phyloP scores from a whole-genome alignment of 1,284 basidiomycete species.

The Papiliotrema laurentii region DNA sequence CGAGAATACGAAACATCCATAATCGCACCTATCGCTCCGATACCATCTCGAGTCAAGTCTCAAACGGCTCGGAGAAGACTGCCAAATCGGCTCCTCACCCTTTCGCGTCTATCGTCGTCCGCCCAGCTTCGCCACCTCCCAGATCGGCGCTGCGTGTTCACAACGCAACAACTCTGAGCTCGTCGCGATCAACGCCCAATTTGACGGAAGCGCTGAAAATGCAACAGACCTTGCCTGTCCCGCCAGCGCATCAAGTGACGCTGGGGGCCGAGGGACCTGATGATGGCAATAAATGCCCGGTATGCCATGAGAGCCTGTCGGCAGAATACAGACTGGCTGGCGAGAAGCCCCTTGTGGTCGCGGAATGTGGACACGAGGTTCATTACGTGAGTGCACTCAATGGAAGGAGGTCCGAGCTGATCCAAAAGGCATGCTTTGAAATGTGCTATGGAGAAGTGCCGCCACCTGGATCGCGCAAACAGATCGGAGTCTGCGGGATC shows the following conservation, averaged over 20 bases:
- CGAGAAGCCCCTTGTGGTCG: constrained; percentile 94
- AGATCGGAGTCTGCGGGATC: constrained; percentile 91
- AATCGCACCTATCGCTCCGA: constrained; percentile 7
- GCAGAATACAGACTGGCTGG: constrained; percentile 60
- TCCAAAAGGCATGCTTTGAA: constrained; percentile 77
- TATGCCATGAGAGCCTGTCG: constrained; percentile 46
- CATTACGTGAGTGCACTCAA: constrained; percentile 65
- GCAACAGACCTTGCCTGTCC: neutral
- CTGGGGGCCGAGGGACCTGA: constrained; percentile 34
- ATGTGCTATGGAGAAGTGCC: constrained; percentile 89
- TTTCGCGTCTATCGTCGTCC: constrained; percentile 27
- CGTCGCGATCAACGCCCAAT: constrained; percentile 24
- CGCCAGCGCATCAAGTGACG: constrained; percentile 35
- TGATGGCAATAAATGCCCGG: constrained; percentile 44
- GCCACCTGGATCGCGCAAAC: constrained; percentile 59
- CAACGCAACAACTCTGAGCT: constrained; percentile 4
- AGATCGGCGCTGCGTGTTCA: neutral
- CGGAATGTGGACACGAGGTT: constrained; percentile 93
- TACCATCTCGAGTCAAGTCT: constrained; percentile 18
- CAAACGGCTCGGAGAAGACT: constrained; percentile 4
- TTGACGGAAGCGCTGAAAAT: constrained; percentile 20
- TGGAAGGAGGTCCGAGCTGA: constrained; percentile 2
- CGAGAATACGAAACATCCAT: neutral
- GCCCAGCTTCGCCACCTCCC: constrained; percentile 13
- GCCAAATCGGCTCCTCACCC: constrained; percentile 26